These are phyloP conservation scores for Lasiosphaeria hispida DNA, from an alignment of 495 filamentous ascomycete genomes.

Conservation along the genomic window DNA sequence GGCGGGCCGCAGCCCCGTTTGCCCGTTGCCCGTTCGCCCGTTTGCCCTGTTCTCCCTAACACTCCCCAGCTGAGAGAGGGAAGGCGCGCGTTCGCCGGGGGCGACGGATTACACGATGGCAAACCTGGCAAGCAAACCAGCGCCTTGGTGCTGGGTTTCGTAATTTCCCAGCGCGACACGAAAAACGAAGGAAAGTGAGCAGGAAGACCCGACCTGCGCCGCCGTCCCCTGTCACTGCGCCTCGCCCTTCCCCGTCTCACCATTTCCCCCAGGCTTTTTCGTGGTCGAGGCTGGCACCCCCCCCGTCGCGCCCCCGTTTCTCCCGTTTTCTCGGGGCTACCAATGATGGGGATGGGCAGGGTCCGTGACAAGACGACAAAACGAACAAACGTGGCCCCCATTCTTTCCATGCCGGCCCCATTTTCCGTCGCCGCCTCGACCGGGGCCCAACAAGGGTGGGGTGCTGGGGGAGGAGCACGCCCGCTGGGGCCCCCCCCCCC, in stretches of 20 bases:
- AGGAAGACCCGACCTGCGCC: background rate
- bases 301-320: background rate
- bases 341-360: constrained; percentile 14
- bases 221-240: background rate
- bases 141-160: background rate
- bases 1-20: constrained; percentile 2
- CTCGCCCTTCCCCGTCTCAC: background rate
- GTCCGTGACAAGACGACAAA: constrained; percentile 12
- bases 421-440: constrained; percentile 17
- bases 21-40: background rate
- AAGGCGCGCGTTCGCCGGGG: too few relatives aligned
- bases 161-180: background rate
- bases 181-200: too few relatives aligned
- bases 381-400: constrained; percentile 8
- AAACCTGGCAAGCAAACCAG: background rate
- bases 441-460: constrained; percentile 5
- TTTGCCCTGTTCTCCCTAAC: constrained; percentile 1
- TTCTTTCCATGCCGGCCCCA: constrained; percentile 14
- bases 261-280: background rate
- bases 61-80: background rate
- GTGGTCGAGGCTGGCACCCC: too few relatives aligned
- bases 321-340: background rate
- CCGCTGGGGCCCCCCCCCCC: background rate
- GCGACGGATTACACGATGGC: too few relatives aligned
- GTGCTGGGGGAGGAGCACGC: background rate